phyloP scores from a whole-genome alignment of 805 yeast genomes.

The Jamesozyma piceae region DNA sequence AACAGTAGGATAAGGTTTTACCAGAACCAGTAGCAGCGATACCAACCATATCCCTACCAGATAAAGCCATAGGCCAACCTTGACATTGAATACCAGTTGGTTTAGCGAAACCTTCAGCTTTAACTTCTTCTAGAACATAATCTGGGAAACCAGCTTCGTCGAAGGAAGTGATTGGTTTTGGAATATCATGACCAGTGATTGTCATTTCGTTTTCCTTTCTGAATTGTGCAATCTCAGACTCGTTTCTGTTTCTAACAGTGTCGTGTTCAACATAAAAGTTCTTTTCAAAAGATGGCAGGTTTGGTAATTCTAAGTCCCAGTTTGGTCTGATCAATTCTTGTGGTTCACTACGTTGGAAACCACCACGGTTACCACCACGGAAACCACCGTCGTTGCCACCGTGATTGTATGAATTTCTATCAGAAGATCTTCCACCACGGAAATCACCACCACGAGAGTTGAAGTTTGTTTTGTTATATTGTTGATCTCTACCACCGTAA shows the following conservation, averaged over 20 bases:
- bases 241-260: slow-evolving; percentile 63
- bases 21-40: slow-evolving; percentile 99
- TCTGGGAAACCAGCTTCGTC: slow-evolving; percentile 98
- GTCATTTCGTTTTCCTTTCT: slow-evolving; percentile 83
- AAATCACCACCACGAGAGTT: slow-evolving; percentile 35
- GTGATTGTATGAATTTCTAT: slow-evolving; percentile 29
- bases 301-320: slow-evolving; percentile 55
- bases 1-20: slow-evolving; percentile 92
- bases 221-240: slow-evolving; percentile 62
- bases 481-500: slow-evolving; percentile 32
- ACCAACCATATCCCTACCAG: slow-evolving; percentile 99
- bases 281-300: slow-evolving; percentile 85
- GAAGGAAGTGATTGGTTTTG: slow-evolving; percentile 84
- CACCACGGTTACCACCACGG: slow-evolving; percentile 31
- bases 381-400: slow-evolving; percentile 29
- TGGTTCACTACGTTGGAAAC: slow-evolving; percentile 20
- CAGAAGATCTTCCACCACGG: slow-evolving; percentile 33
- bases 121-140: slow-evolving; percentile 81
- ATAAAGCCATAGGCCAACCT: slow-evolving; percentile 99
- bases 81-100: slow-evolving; percentile 98
- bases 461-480: slow-evolving; percentile 30
- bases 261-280: slow-evolving; percentile 88
- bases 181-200: slow-evolving; percentile 72
- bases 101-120: slow-evolving; percentile 81
- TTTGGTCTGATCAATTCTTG: slow-evolving; percentile 48